These are phyloP conservation scores for Akebia trifoliata DNA, from an alignment of 164 flowering plant genomes.

Conservation along the genomic window DNA sequence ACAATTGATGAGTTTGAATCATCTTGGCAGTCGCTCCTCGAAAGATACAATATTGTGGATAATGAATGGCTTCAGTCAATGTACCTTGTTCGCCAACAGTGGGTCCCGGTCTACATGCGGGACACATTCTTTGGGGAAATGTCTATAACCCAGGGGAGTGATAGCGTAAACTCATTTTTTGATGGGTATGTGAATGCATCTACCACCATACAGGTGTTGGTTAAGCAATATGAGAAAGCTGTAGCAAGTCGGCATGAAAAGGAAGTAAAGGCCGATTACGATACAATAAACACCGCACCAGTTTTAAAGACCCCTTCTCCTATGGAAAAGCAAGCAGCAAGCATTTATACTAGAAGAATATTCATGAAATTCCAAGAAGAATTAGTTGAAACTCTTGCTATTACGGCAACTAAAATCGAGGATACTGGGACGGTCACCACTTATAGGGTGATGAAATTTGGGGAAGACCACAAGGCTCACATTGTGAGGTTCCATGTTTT, in stretches of 20 bases:
- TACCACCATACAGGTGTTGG: conserved; percentile 36
- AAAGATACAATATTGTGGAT: conserved; percentile 33
- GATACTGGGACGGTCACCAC: conserved; percentile 28
- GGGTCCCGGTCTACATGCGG: conserved; percentile 54
- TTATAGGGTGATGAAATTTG: conserved; percentile 49
- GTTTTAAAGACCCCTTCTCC: conserved; percentile 55
- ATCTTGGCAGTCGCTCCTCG: conserved; percentile 35
- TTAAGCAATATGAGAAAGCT: conserved; percentile 55
- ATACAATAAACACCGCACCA: conserved; percentile 35
- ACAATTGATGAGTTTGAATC: conserved; percentile 52
- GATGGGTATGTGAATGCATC: conserved; percentile 45
- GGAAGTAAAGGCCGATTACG: conserved; percentile 56
- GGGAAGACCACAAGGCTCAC: conserved; percentile 42
- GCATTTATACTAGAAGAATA: conserved; percentile 37
- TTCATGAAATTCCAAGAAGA: conserved; percentile 53
- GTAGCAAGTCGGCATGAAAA: conserved; percentile 40
- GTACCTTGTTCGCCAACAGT: conserved; percentile 41
- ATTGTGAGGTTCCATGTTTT: conserved; percentile 31
- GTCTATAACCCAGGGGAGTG: conserved; percentile 25
- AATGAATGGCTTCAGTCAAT: conserved; percentile 53
- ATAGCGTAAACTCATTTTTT: conserved; percentile 34
- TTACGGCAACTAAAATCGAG: conserved; percentile 36
- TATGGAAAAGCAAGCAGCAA: conserved; percentile 59
- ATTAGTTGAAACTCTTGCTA: conserved; percentile 48
- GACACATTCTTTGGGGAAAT: conserved; percentile 53